These are phyloP conservation scores for Cladosporium sp. DNA, from an alignment of 2,329 filamentous ascomycete species.

Conservation along the genomic window DNA sequence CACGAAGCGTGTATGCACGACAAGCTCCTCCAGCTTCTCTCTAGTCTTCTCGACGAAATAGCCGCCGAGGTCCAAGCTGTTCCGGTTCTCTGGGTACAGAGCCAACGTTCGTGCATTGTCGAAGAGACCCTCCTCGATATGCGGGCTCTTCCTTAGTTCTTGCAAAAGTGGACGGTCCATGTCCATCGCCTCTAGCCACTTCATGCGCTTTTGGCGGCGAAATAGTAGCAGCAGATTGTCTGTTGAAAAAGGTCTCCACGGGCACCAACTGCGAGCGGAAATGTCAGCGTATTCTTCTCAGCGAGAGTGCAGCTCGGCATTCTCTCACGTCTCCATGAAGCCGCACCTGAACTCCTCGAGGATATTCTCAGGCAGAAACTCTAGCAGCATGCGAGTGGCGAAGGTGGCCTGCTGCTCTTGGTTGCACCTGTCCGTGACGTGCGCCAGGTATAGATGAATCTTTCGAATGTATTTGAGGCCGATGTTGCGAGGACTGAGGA, in stretches of 20 bases:
- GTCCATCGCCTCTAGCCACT: constrained; percentile 46
- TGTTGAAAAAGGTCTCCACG: constrained; percentile 44
- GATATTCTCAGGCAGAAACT: constrained; percentile 46
- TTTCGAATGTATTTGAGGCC: constrained; percentile 45
- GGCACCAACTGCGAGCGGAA: constrained; percentile 39
- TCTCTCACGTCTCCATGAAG: constrained; percentile 12
- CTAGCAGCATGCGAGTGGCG: constrained; percentile 45
- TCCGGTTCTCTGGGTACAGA: constrained; percentile 44
- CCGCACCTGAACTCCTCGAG: constrained; percentile 43
- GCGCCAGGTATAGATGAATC: constrained; percentile 44
- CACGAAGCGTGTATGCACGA: constrained; percentile 44
- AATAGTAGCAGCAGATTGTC: constrained; percentile 47
- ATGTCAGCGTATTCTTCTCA: constrained; percentile 20
- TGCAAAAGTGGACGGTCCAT: constrained; percentile 40
- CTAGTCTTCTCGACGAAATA: constrained; percentile 40
- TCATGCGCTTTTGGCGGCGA: constrained; percentile 46
- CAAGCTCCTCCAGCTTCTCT: constrained; percentile 42
- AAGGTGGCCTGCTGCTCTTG: constrained; percentile 43
- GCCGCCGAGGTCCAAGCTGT: constrained; percentile 42
- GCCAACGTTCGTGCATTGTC: constrained; percentile 41
- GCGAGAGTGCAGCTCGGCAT: constrained; percentile 5
- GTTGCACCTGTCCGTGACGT: constrained; percentile 41
- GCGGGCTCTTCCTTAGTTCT: constrained; percentile 39
- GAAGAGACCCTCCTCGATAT: constrained; percentile 38
- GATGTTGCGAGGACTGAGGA: constrained; percentile 45